These are phyloP conservation scores for Aspergillus pseudoglaucus DNA, from an alignment of 2,329 filamentous ascomycete genomes.

Conservation along the genomic window DNA sequence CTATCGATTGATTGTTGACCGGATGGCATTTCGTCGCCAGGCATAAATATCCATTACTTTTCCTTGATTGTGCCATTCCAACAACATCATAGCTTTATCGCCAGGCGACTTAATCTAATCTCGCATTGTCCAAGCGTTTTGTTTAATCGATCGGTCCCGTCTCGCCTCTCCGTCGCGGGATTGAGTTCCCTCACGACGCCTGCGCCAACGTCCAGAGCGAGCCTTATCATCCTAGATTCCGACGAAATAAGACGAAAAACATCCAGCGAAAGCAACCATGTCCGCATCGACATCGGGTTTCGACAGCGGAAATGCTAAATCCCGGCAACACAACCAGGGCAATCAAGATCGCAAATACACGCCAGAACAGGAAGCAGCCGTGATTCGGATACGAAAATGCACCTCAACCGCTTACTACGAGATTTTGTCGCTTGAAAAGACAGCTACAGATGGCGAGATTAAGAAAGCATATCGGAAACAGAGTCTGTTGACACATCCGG, in stretches of 20 bases:
- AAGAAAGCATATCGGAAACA: constrained; percentile 98
- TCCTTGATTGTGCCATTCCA: no score
- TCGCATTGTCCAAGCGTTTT: background rate
- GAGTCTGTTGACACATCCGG: constrained; percentile 89
- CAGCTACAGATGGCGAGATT: constrained; percentile 71
- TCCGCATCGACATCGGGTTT: constrained; percentile 42
- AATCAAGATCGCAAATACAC: constrained; percentile 62
- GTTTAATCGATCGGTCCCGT: background rate
- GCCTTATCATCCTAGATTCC: no score
- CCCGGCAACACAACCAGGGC: constrained; percentile 44
- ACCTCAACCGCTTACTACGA: constrained; percentile 87
- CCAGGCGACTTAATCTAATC: no score
- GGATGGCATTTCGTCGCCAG: no score
- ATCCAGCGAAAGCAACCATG: constrained; percentile 18
- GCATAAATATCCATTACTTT: no score
- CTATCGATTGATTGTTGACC: constrained; percentile 11
- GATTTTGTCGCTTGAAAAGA: constrained; percentile 69
- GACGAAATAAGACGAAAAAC: background rate
- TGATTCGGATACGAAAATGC: constrained; percentile 81
- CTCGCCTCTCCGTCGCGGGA: background rate
- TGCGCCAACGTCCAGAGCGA: constrained; percentile 1
- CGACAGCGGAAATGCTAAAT: constrained; percentile 39
- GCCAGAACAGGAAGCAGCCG: constrained; percentile 82
- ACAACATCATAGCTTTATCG: no score
- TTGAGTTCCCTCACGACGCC: constrained; percentile 1